Evolutionary conservation across 2,329 filamentous ascomycete genomes (phyloP).

Genomic region (Juglanconis sp.): DNA sequence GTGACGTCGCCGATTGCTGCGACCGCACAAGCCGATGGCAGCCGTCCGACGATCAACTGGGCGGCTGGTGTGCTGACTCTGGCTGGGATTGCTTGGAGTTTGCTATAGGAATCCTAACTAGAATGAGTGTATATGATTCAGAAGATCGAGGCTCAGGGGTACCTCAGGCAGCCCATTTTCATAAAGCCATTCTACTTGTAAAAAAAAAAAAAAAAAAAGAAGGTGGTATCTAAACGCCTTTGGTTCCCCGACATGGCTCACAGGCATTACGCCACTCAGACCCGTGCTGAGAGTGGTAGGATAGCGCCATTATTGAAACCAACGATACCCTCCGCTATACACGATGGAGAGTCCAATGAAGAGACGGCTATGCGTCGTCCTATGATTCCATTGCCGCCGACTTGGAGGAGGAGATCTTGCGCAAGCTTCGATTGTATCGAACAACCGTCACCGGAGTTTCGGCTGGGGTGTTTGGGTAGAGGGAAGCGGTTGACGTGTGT

Average conservation of each 20-base stretch:
- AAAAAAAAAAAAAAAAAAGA: no score
- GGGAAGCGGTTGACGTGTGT: slow-evolving; percentile 3
- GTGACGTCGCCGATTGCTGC: neutral
- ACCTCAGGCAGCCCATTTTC: no score
- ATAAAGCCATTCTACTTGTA: no score
- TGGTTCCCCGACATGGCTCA: neutral
- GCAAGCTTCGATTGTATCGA: slow-evolving; percentile 1
- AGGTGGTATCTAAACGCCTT: neutral
- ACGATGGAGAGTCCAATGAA: neutral
- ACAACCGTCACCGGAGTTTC: neutral
- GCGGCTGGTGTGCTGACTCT: neutral
- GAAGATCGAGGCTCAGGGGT: neutral
- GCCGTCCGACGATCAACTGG: neutral
- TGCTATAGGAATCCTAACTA: neutral
- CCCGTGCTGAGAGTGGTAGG: neutral
- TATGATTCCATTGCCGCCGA: slow-evolving; percentile 14
- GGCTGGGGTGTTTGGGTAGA: neutral
- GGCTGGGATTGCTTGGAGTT: neutral
- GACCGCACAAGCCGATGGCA: neutral
- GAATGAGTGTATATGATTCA: neutral
- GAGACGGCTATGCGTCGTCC: slow-evolving; percentile 15
- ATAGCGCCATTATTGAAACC: slow-evolving; percentile 14
- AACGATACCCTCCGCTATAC: slow-evolving; percentile 15
- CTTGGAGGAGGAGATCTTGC: slow-evolving; percentile 10
- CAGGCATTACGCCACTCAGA: neutral